A percentile compares a stretch with the other conserved stretches of the same genome.
phyloP scores from a whole-genome alignment of 106 monocot genomes.

The Gastrodia elata region DNA sequence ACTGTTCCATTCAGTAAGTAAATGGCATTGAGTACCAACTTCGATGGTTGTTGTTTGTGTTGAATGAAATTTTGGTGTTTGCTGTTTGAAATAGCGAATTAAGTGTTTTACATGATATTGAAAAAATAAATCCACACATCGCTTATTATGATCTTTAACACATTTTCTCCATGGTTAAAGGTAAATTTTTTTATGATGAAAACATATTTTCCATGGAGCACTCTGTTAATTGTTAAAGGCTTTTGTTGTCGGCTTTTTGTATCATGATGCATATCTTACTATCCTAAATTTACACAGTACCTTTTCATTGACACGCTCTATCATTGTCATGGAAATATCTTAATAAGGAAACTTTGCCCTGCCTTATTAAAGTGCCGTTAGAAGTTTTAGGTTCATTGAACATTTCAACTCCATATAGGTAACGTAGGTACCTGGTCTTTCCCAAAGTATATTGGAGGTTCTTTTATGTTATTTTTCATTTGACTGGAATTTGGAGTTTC shows the following conservation, averaged over 20 bases:
- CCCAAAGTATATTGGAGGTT: background rate
- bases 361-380: background rate
- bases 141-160: background rate
- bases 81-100: background rate
- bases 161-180: background rate
- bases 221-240: background rate
- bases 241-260: background rate
- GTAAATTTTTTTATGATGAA: background rate
- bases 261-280: background rate
- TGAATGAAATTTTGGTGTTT: background rate
- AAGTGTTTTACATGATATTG: background rate
- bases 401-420: background rate
- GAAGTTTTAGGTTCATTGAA: background rate
- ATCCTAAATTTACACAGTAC: background rate
- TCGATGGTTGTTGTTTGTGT: background rate
- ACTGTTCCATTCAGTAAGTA: background rate
- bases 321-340: background rate
- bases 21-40: background rate
- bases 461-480: background rate
- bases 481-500: slow-evolving; percentile 1
- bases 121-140: background rate
- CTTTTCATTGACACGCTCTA: background rate
- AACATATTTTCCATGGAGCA: background rate
- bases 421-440: background rate
- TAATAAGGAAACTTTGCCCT: background rate